Evolutionary conservation across 164 flowering plant species (phyloP).

Genomic region (Saururus chinensis): DNA sequence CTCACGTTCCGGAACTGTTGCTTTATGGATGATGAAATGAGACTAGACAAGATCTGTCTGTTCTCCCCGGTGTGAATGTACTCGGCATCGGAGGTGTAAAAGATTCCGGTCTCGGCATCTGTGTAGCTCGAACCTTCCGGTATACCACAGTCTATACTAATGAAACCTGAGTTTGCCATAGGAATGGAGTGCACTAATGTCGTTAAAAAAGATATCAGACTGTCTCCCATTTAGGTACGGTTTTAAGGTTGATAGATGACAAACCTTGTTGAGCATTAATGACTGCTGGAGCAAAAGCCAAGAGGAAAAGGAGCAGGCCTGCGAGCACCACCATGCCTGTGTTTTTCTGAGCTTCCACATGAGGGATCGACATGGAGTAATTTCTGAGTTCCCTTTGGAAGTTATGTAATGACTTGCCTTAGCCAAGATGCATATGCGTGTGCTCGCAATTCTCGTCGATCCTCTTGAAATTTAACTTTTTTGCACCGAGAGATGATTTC

Average conservation of each 20-base stretch:
- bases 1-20: constrained; percentile 1
- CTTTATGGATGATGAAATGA: not conserved
- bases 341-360: not conserved
- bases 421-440: too few relatives aligned
- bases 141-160: constrained; percentile 7
- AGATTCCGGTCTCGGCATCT: not conserved
- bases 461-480: too few relatives aligned
- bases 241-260: not conserved
- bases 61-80: constrained; percentile 3
- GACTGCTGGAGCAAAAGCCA: not conserved
- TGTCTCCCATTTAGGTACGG: too few relatives aligned
- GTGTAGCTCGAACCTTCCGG: not conserved
- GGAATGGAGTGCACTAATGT: not conserved
- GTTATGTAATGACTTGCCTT: too few relatives aligned
- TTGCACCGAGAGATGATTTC: too few relatives aligned
- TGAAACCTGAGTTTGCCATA: constrained; percentile 1
- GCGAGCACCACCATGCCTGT: not conserved
- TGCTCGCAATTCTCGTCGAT: too few relatives aligned
- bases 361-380: too few relatives aligned
- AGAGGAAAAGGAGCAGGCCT: not conserved
- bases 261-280: not conserved
- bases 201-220: too few relatives aligned
- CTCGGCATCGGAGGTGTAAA: constrained; percentile 3
- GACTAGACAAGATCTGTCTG: not conserved
- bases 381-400: too few relatives aligned